Percentiles rank a stretch among this genome's conserved stretches.
Conservation (phyloP, 208 protist genomes). For the Wallacemonas sp. region DNA sequence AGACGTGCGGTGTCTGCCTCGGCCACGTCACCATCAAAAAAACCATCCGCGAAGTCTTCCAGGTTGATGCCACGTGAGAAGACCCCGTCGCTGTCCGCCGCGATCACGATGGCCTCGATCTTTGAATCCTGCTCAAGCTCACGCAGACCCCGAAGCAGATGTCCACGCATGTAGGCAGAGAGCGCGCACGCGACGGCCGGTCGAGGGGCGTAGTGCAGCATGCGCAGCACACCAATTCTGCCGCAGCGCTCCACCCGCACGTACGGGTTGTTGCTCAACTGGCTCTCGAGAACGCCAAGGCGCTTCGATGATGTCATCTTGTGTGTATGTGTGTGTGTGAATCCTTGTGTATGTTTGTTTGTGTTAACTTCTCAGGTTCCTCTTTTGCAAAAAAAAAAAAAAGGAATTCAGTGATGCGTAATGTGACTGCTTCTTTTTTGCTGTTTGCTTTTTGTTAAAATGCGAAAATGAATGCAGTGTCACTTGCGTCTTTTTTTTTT, state of each 20-base stretch:
- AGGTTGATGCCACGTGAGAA: conserved; percentile 81
- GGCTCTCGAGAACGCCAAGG: conserved; percentile 26
- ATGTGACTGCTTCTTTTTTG: background rate
- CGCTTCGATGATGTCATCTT: conserved; percentile 19
- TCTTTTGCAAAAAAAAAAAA: conserved; percentile 4
- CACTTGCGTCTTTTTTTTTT: no score
- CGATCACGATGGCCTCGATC: conserved; percentile 32
- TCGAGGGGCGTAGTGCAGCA: conserved; percentile 45
- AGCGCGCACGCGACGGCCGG: conserved; percentile 33
- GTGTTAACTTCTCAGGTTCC: background rate
- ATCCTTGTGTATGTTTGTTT: conserved; percentile 12
- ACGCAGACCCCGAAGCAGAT: conserved; percentile 43
- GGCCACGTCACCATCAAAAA: conserved; percentile 22
- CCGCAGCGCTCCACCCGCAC: conserved; percentile 53
- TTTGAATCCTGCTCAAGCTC: conserved; percentile 36
- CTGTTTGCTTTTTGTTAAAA: no score
- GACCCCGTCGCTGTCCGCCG: conserved; percentile 41
- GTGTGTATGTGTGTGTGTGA: conserved; percentile 17
- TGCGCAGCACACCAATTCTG: conserved; percentile 34
- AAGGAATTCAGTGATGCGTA: background rate
- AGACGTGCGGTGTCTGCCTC: conserved; percentile 9
- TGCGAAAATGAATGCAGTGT: no score
- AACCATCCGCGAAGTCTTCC: conserved; percentile 38
- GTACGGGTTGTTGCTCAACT: conserved; percentile 52
- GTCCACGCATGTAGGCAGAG: conserved; percentile 42